These are phyloP conservation scores for Eremochloa ophiuroides DNA, from an alignment of 176 grass and related monocot genomes.

Conservation along the genomic window DNA sequence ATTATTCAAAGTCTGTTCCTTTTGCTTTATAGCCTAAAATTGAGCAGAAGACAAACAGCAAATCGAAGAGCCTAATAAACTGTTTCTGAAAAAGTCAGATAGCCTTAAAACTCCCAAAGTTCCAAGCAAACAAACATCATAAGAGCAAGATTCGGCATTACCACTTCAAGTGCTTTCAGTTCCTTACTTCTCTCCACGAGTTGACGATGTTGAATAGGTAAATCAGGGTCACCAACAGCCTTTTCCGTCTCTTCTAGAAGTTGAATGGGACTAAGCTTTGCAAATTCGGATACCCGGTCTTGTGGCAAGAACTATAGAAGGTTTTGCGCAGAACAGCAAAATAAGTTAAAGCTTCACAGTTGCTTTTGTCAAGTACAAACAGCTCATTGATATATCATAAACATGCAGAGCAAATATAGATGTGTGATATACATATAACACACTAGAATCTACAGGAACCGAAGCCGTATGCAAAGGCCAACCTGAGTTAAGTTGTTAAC, in stretches of 20 bases:
- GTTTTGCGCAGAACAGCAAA: slow-evolving; percentile 6
- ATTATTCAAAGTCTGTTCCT: slow-evolving; percentile 70
- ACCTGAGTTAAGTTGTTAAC: slow-evolving; percentile 97
- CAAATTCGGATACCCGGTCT: slow-evolving; percentile 91
- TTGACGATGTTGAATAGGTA: slow-evolving; percentile 65
- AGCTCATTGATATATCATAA: neutral
- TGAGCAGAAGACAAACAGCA: neutral
- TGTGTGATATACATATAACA: neutral
- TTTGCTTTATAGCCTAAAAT: slow-evolving; percentile 71
- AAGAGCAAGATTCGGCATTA: slow-evolving; percentile 30
- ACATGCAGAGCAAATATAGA: neutral
- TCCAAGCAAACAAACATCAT: neutral
- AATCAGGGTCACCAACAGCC: slow-evolving; percentile 77
- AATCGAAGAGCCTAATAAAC: neutral
- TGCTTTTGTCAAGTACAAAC: neutral
- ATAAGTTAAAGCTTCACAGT: neutral
- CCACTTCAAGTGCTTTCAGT: slow-evolving; percentile 70
- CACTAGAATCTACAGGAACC: neutral
- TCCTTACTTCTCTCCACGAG: slow-evolving; percentile 71
- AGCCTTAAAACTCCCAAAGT: slow-evolving; percentile 4
- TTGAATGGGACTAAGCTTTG: slow-evolving; percentile 80
- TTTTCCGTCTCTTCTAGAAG: slow-evolving; percentile 95
- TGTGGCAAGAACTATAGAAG: slow-evolving; percentile 77
- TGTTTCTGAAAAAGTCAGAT: slow-evolving; percentile 9
- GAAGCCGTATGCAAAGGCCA: neutral